A percentile compares a stretch with the other conserved stretches of the same genome.
Conservation (phyloP, 164 flowering plant species). For the Tinospora cordifolia region DNA sequence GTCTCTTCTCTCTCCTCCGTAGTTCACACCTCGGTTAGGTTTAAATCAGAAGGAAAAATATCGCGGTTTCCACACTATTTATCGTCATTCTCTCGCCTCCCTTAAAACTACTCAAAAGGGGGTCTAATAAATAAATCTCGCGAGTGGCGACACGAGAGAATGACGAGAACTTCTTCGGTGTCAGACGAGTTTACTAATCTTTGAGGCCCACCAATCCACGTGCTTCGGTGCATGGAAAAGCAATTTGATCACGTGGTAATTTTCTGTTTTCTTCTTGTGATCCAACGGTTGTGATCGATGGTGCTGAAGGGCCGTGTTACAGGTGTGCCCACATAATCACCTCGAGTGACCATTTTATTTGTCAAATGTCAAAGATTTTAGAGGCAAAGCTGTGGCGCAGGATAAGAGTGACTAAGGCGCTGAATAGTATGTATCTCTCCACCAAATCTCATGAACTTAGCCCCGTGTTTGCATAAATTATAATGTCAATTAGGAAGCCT, state of each 20-base stretch:
- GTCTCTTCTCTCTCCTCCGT: background rate
- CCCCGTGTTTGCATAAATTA: background rate
- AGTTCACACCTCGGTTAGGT: conserved; percentile 4
- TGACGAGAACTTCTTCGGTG: background rate
- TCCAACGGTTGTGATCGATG: background rate
- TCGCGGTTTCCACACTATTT: background rate
- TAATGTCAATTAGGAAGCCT: too few relatives aligned
- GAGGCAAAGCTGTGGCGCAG: too few relatives aligned
- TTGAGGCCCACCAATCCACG: background rate
- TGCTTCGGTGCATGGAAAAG: background rate
- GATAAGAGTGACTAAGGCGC: too few relatives aligned
- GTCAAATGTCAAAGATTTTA: background rate
- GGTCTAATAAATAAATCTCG: background rate
- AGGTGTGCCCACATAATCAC: background rate
- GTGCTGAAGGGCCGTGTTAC: background rate
- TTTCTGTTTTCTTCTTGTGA: background rate
- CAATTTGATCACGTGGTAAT: background rate
- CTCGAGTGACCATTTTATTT: background rate
- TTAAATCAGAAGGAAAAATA: conserved; percentile 9
- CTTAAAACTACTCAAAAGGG: background rate
- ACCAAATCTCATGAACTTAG: background rate
- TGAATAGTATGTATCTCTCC: too few relatives aligned
- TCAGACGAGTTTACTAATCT: background rate
- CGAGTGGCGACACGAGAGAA: background rate
- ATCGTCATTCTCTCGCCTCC: background rate